Conservation (phyloP, 1,284 basidiomycete species). For the Cryptococcus wingfieldii region DNA sequence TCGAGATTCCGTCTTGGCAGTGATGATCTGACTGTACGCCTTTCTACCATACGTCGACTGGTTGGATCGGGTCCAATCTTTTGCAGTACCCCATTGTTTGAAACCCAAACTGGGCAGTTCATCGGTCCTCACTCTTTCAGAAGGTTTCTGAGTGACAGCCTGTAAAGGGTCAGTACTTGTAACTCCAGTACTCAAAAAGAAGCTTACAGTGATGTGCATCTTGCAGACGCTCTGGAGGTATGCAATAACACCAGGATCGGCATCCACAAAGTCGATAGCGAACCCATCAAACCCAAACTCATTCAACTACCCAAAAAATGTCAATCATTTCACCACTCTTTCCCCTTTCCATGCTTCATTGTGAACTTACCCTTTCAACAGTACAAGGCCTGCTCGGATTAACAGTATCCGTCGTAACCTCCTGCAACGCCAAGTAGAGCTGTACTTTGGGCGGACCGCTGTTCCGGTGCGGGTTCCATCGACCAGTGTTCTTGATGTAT, state of each 20-base stretch:
- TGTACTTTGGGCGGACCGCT: conserved; percentile 10
- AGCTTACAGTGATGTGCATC: conserved; percentile 64
- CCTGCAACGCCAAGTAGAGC: conserved; percentile 22
- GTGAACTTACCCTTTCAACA: conserved; percentile 16
- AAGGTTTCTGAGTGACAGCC: conserved; percentile 33
- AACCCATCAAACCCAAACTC: conserved; percentile 73
- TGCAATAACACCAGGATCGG: conserved; percentile 49
- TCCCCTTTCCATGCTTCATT: not conserved
- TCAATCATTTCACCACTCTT: not conserved
- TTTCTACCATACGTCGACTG: conserved; percentile 32
- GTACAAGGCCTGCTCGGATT: conserved; percentile 25
- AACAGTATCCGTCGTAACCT: conserved; percentile 26
- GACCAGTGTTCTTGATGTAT: conserved; percentile 4
- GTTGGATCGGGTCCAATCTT: conserved; percentile 11
- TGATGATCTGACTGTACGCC: conserved; percentile 9
- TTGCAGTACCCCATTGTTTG: conserved; percentile 22
- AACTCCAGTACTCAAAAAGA: not conserved
- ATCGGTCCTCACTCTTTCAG: conserved; percentile 16
- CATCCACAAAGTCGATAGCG: conserved; percentile 65
- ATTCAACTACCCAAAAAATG: conserved; percentile 54
- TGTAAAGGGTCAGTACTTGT: conserved; percentile 6
- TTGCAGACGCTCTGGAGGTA: conserved; percentile 58
- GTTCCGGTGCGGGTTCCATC: not conserved
- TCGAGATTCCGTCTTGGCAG: conserved; percentile 8
- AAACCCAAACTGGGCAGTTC: conserved; percentile 17